Percentiles rank a stretch among this genome's conserved stretches.
These are phyloP conservation scores for Cucumis sativus DNA, from an alignment of 306 rosid species.

Conservation along the genomic window DNA sequence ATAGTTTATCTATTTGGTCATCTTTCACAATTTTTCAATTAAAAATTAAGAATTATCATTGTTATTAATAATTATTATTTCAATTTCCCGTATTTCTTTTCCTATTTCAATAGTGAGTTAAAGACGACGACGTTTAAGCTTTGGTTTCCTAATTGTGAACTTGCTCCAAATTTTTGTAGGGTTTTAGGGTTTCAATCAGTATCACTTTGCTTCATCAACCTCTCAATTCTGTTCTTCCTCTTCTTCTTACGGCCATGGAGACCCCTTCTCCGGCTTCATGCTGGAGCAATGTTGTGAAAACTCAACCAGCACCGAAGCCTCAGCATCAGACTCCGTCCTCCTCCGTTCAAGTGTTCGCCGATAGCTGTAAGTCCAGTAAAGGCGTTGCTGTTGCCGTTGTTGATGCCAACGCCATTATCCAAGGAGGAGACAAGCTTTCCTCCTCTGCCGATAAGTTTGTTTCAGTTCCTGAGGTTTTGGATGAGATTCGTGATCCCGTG, in stretches of 20 bases:
- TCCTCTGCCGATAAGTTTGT: constrained; percentile 60
- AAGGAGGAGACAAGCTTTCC: constrained; percentile 53
- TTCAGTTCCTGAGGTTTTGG: constrained; percentile 58
- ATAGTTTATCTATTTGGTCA: too few species aligned
- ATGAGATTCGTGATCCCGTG: constrained; percentile 79
- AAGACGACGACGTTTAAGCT: background rate
- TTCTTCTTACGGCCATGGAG: background rate
- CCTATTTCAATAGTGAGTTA: background rate
- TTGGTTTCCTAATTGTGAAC: background rate
- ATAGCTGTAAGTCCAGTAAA: constrained; percentile 40
- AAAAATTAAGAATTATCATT: too few species aligned
- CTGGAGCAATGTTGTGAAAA: constrained; percentile 66
- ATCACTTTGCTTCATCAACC: background rate
- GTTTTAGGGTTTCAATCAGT: background rate
- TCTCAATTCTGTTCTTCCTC: background rate
- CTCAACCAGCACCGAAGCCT: constrained; percentile 27
- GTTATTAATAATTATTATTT: too few species aligned
- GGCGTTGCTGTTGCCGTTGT: constrained; percentile 62
- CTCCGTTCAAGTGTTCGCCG: constrained; percentile 23
- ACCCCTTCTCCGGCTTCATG: constrained; percentile 11
- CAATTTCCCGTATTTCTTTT: background rate
- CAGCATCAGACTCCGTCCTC: constrained; percentile 16
- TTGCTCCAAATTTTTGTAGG: background rate
- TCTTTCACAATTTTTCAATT: too few species aligned
- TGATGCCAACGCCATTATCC: constrained; percentile 74